Evolutionary conservation across 2,329 filamentous ascomycete species (phyloP).

Genomic region (Fusarium fracticaudum): DNA sequence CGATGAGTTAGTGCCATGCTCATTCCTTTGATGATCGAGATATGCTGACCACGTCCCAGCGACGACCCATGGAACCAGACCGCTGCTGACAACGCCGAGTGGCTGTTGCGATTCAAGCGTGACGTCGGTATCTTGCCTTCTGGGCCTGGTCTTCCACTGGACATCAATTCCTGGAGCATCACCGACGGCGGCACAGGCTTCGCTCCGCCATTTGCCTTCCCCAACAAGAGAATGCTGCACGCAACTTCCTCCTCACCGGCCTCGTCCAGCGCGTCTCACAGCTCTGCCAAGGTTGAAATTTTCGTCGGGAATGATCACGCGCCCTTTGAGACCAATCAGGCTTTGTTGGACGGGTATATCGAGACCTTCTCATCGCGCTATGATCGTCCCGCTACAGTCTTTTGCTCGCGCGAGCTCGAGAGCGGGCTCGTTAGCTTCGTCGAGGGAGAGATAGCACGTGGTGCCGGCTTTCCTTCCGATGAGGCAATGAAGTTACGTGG

Average conservation of each 20-base stretch:
- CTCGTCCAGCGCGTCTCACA: not conserved
- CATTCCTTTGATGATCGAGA: accelerated
- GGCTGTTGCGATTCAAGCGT: not conserved
- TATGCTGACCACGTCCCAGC: not conserved
- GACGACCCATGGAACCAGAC: not conserved
- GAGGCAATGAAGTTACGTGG: not conserved
- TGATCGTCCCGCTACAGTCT: not conserved
- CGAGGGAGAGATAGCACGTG: accelerated
- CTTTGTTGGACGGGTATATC: not conserved
- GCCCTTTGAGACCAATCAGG: not conserved
- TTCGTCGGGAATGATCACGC: accelerated
- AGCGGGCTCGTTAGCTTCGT: accelerated
- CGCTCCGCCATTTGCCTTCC: not conserved
- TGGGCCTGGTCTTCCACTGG: accelerated
- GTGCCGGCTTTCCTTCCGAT: not conserved
- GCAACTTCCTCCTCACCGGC: not conserved
- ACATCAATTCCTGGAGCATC: not conserved
- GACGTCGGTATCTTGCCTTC: not conserved
- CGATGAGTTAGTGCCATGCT: not conserved
- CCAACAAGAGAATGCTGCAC: not conserved
- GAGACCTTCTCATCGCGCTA: not conserved
- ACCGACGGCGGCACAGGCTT: not conserved
- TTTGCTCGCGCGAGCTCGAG: not conserved
- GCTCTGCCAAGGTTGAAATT: not conserved
- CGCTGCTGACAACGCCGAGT: not conserved